Evolutionary conservation across 352 stramenopile species (phyloP), one percentile per base, ranked within the genome.

Genomic region (Peronospora farinosa): DNA sequence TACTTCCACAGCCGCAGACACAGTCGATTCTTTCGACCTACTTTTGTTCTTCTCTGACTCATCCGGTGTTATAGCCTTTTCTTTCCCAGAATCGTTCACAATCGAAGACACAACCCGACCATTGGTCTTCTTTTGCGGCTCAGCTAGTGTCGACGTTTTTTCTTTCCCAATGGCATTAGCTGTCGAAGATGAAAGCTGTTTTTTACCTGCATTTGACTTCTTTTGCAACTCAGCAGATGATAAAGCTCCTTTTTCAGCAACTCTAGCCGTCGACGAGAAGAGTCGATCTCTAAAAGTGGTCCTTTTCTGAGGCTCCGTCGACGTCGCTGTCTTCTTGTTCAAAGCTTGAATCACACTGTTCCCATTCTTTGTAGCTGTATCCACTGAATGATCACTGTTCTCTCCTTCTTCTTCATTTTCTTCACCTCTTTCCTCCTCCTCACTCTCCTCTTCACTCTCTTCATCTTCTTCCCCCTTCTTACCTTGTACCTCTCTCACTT

Each of bases 131-230:
- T 41, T 27, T 19, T 51, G 32, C 13, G 48, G 35, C 5, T 47
- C 33, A 23, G n/a, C 15, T 25, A 37, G 41, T 28, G 30, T 41
- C 9, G 28, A 15, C 30, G 11, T 16, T 12, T 40, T 40, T 38
- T 57, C 40, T 47, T 63, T 53, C 36, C 43, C 53, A 45, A 42
- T 40, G 37, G 39, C 45, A 12, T 54, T 53, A 37, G 27, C 36
- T 13, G 51, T 27, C 10, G 37, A 52, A 35, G 51, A 21, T 10
- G 10, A 30, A 44, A 53, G 43, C 33, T 42, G 51, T 16, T 41
- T 48, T 1, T 23, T n/a, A 15, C 45, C 27, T 10, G 15, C 28
- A 13, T 33, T 44, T 7, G 3, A 1, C 17, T 49, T 48, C 21
- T 60, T 60, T 17, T 33, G 31, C 19, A 19, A 23, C n/a, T n/a